A percentile compares a stretch with the other conserved stretches of the same genome.
Conservation (phyloP, 2,329 filamentous ascomycete species). For the Fusarium sp. region DNA sequence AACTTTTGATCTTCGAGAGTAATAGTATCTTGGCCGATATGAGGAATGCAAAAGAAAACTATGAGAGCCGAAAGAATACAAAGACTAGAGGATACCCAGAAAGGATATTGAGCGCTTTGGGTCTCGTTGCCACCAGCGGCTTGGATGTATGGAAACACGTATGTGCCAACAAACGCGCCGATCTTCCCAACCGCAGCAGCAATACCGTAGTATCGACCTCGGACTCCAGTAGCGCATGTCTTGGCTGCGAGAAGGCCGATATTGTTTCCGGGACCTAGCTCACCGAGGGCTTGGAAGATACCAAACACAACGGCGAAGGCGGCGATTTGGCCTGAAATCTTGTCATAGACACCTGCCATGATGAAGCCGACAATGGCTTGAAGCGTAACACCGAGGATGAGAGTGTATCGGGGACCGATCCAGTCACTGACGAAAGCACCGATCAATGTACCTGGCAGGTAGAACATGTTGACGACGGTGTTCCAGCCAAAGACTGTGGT, state of each 20-base stretch:
- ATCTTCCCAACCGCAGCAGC: constrained; percentile 80
- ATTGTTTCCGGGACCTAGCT: constrained; percentile 87
- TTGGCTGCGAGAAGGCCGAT: constrained; percentile 89
- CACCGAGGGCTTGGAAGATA: constrained; percentile 53
- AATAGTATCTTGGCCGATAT: constrained; percentile 89
- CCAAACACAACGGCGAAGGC: constrained; percentile 54
- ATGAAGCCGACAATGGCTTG: constrained; percentile 87
- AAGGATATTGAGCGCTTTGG: constrained; percentile 82
- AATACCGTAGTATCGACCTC: constrained; percentile 78
- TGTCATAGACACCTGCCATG: constrained; percentile 83
- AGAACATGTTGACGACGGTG: constrained; percentile 88
- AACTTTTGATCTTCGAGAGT: constrained; percentile 80
- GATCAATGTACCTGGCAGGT: constrained; percentile 82
- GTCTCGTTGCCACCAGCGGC: constrained; percentile 65
- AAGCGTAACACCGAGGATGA: constrained; percentile 74
- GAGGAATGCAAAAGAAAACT: constrained; percentile 73
- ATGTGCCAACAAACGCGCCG: constrained; percentile 86
- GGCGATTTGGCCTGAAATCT: constrained; percentile 67
- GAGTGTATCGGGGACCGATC: constrained; percentile 80
- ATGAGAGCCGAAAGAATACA: constrained; percentile 77
- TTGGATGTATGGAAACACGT: constrained; percentile 80
- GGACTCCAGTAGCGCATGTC: constrained; percentile 87
- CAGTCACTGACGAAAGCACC: constrained; percentile 83
- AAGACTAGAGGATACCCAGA: constrained; percentile 83
- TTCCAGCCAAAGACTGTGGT: constrained; percentile 90